Conservation (phyloP, 148 eudicot genomes). For the Persicaria tinctoria region DNA sequence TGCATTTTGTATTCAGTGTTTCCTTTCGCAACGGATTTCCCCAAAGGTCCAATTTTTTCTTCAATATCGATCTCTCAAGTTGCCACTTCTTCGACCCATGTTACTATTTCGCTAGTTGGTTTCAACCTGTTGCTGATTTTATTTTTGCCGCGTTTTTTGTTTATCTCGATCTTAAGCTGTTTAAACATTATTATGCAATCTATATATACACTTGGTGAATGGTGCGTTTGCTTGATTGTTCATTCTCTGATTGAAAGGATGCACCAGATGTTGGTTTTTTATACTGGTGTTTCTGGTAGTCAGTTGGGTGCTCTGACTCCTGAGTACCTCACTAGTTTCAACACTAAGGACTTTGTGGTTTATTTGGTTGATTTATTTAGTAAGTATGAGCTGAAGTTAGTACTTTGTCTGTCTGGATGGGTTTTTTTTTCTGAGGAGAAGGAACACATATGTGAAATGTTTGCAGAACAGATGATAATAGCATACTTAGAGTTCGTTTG, state of each 20-base stretch:
- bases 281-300: background rate
- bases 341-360: background rate
- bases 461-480: background rate
- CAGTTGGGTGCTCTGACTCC: background rate
- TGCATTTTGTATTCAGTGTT: background rate
- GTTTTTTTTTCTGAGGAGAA: background rate
- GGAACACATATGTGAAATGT: background rate
- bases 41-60: background rate
- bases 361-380: background rate
- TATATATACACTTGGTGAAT: background rate
- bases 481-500: too few species aligned
- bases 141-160: background rate
- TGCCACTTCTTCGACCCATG: background rate
- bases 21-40: background rate
- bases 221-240: background rate
- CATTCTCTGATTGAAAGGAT: background rate
- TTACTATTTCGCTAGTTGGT: background rate
- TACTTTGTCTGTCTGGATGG: background rate
- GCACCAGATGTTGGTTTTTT: background rate
- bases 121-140: background rate
- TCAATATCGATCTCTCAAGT: background rate
- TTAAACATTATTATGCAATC: background rate
- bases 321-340: background rate
- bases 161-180: background rate
- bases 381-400: background rate